Percentiles rank a stretch among this genome's conserved stretches.
These are phyloP conservation scores for Astragalus glycyphyllos DNA, from an alignment of 306 rosid genomes.

Conservation along the genomic window DNA sequence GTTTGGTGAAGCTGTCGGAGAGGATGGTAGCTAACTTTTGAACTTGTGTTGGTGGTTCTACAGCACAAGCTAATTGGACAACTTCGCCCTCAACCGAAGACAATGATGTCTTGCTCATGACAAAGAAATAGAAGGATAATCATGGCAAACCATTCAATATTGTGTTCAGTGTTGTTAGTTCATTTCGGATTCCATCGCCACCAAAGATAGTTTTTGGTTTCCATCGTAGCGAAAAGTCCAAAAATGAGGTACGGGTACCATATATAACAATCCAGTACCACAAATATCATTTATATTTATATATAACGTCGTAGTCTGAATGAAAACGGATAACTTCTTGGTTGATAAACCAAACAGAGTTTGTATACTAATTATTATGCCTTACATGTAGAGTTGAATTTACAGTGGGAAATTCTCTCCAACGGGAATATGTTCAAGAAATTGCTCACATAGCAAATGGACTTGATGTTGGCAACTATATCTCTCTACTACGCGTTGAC, in stretches of 20 bases:
- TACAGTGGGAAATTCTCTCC: constrained; percentile 91
- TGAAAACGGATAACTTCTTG: too few relatives aligned
- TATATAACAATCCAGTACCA: neutral
- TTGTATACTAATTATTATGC: too few relatives aligned
- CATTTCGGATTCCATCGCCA: constrained; percentile 79
- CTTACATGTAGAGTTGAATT: constrained; percentile 6
- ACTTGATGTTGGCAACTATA: constrained; percentile 75
- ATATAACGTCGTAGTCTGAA: too few relatives aligned
- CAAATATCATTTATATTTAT: neutral
- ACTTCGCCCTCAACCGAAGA: too few relatives aligned
- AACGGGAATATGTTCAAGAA: constrained; percentile 70
- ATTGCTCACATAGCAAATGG: constrained; percentile 83
- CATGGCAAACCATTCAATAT: constrained; percentile 79
- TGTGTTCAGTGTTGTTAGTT: too few relatives aligned
- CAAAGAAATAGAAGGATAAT: too few relatives aligned
- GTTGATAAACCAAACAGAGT: too few relatives aligned
- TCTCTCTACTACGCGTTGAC: too few relatives aligned
- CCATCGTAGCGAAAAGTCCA: constrained; percentile 63
- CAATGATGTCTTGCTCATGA: too few relatives aligned
- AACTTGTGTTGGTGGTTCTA: too few relatives aligned
- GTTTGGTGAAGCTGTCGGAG: constrained; percentile 85
- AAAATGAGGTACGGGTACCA: constrained; percentile 67
- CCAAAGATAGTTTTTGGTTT: constrained; percentile 70
- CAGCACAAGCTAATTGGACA: too few relatives aligned
- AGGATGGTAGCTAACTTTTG: too few relatives aligned